Percentiles rank a stretch among this genome's conserved stretches.
Conservation (phyloP, 768 basidiomycete species). For the Pisolithus sp. region DNA sequence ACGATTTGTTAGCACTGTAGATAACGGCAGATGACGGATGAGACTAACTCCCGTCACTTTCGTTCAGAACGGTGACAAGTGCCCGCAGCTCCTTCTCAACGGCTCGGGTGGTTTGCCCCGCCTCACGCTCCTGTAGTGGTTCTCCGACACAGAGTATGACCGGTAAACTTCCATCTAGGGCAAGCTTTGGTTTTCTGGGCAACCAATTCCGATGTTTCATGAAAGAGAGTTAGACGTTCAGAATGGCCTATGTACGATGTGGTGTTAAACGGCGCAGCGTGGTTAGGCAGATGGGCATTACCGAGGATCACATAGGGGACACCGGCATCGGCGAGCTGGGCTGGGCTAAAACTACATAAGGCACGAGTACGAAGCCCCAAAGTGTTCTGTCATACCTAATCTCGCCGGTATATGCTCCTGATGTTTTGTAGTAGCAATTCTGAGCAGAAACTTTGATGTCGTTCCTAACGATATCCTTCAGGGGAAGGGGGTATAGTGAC, state of each 20-base stretch:
- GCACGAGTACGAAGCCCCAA: background rate
- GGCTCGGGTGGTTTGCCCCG: conserved; percentile 66
- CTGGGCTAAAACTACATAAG: conserved; percentile 43
- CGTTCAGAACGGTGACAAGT: conserved; percentile 55
- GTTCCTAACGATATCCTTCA: conserved; percentile 54
- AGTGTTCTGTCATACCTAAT: conserved; percentile 56
- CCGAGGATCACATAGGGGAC: conserved; percentile 92
- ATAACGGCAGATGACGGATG: background rate
- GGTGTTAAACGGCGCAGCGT: background rate
- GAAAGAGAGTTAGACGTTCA: conserved; percentile 89
- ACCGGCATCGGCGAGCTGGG: conserved; percentile 79
- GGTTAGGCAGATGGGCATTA: conserved; percentile 23
- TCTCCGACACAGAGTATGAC: conserved; percentile 98
- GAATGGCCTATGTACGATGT: conserved; percentile 65
- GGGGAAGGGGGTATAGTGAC: conserved; percentile 74
- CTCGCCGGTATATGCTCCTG: conserved; percentile 95
- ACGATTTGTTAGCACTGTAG: background rate
- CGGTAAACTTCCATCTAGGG: conserved; percentile 65
- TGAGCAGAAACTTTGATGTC: conserved; percentile 83
- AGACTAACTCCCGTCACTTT: conserved; percentile 67
- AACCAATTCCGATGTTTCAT: conserved; percentile 77
- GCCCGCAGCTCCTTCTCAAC: conserved; percentile 79
- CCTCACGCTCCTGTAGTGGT: conserved; percentile 83
- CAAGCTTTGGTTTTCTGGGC: conserved; percentile 83
- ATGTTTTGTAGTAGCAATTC: conserved; percentile 79